Evolutionary conservation across 805 yeast genomes (phyloP), one percentile per base, ranked within the genome.

Genomic region (Tetrapisispora nanseiensis): DNA sequence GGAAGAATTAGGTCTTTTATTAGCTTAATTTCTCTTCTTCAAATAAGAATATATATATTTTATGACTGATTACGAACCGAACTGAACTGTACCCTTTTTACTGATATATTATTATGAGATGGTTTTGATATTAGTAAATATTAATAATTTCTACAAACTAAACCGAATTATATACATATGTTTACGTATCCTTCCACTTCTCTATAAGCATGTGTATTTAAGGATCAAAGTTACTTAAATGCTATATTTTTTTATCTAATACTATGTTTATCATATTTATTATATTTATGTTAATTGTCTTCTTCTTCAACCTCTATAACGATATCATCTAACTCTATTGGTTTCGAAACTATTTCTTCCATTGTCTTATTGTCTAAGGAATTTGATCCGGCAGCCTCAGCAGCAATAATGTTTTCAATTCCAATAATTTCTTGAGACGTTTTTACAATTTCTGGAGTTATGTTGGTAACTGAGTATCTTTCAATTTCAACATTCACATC

Each of bases 231-330:
- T 16, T 35, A 35, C 26, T 33, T 35, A 35, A 24, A 24, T 26
- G 16, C 21, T 24, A 24, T 21, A 20, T 33, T 26, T n/a, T 29
- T n/a, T 29, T n/a, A n/a, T 29, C n/a, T 29, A 29, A n/a, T n/a
- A 29, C 6, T n/a, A n/a, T n/a, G n/a, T n/a, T 29, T 29, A 29
- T n/a, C 11, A 29, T 6, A 9, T 29, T n/a, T 9, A 15, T 35
- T 26, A 11, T 16, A 24, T 24, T 35, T 35, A 35, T 35, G 23
- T 23, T 32, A 18, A 24, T n/a, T 13, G 5, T 21, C 15, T 6
- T 23, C 32, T 26, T 20, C 11, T 22, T 31, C 43, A 11, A 30
- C 19, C 37, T 33, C 44, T 13, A 33, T 42, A 28, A 21, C 36
- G 6, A 33, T 33, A 10, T 33, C 36, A 11, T 33, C 36, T 20